Conservation (phyloP, 352 stramenopile species). For the Globisporangium spiculum region DNA sequence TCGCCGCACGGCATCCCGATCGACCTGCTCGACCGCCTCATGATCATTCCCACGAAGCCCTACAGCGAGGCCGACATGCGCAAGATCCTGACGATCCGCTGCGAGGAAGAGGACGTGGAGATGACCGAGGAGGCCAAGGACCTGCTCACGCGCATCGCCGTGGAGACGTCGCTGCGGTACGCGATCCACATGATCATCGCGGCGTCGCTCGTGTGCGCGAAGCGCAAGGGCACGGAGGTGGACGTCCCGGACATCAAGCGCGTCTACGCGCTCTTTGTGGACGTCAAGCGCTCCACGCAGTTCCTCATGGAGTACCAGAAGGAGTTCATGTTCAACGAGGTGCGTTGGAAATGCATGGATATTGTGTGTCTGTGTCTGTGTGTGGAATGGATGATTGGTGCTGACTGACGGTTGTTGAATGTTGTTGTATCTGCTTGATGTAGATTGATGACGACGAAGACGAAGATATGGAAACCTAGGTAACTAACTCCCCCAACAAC, state of each 20-base stretch:
- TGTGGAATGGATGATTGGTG: neutral
- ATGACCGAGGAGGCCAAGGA: conserved; percentile 97
- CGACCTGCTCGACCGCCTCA: conserved; percentile 97
- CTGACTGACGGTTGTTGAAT: neutral
- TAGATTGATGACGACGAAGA: conserved; percentile 43
- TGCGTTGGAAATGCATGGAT: conserved; percentile 24
- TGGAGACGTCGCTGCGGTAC: conserved; percentile 98
- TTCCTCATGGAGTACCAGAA: conserved; percentile 99
- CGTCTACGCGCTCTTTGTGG: conserved; percentile 97
- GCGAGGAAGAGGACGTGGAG: conserved; percentile 98
- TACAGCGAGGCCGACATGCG: conserved; percentile 96
- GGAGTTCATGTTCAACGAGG: conserved; percentile 99
- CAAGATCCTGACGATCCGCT: conserved; percentile 96
- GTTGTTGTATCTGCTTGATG: neutral
- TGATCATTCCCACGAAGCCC: conserved; percentile 98
- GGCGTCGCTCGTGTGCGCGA: conserved; percentile 92
- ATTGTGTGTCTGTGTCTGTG: neutral
- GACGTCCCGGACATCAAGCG: conserved; percentile 91
- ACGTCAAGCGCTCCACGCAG: conserved; percentile 98
- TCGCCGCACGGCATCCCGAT: conserved; percentile 98
- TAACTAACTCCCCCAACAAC: neutral
- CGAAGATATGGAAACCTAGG: conserved; percentile 40
- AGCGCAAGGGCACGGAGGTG: conserved; percentile 91
- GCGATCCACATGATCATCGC: conserved; percentile 99
- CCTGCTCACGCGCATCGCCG: conserved; percentile 97